phyloP scores from a whole-genome alignment of 805 yeast species.

The Tanozyma kutaoensis region DNA sequence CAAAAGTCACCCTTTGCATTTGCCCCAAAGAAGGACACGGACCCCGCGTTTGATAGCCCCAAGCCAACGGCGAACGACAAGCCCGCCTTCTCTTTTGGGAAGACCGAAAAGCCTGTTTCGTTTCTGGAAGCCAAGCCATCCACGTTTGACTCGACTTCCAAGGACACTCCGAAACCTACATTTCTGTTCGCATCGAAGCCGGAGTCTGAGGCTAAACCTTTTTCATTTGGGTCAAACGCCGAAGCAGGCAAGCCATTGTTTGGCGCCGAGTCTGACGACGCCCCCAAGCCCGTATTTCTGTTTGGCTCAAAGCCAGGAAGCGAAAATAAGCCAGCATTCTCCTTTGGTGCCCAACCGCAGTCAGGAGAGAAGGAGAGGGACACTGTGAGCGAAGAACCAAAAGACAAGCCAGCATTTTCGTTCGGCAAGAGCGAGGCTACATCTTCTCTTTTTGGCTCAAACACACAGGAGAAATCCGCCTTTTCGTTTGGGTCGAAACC shows the following conservation, averaged over 20 bases:
- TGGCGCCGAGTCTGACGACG: not conserved
- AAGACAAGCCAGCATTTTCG: conserved; percentile 1
- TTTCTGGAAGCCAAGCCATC: too few relatives aligned
- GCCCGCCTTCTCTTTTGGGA: too few relatives aligned
- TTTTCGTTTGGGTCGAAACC: conserved; percentile 7
- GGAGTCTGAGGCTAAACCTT: not conserved
- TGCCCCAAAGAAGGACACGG: too few relatives aligned
- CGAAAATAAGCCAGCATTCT: conserved; percentile 17
- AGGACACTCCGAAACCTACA: conserved; percentile 10
- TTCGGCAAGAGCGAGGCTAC: not conserved
- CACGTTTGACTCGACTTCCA: too few relatives aligned
- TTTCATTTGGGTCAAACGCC: not conserved
- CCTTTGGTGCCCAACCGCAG: conserved; percentile 20
- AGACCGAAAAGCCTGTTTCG: too few relatives aligned
- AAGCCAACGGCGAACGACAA: not conserved
- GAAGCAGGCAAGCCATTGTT: conserved; percentile 2
- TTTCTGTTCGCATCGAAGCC: not conserved
- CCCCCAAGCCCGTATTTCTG: too few relatives aligned
- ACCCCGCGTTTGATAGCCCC: too few relatives aligned
- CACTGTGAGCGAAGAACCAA: too few relatives aligned
- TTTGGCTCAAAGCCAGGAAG: conserved; percentile 1
- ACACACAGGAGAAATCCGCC: not conserved
- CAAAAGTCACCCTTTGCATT: conserved; percentile 6
- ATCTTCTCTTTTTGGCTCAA: not conserved
- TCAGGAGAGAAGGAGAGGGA: too few relatives aligned